Base-by-base conservation (phyloP, 2,329 filamentous ascomycete species). In the Knufia fluminis region DNA sequence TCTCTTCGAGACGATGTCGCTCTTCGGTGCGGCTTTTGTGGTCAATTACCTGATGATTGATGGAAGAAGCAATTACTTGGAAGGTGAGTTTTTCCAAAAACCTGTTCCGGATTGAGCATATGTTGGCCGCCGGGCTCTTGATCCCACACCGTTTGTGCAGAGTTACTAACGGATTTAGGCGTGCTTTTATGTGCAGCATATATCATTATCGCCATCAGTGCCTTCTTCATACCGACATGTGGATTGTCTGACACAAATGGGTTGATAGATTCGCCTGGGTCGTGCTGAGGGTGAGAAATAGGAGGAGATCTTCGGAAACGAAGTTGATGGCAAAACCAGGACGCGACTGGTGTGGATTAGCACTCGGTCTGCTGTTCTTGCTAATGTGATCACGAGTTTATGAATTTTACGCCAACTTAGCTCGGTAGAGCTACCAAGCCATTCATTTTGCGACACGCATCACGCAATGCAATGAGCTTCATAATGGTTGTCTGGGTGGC, bases 41-140 rank as follows among this genome's bases (percentile, higher is more conserved):
- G 86, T 91, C 67, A 92, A 91, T 68, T 94, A 92, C 63, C 69
- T 94, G 52, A 87, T 94, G 43, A 72, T 91, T 53, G 88, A 94
- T 61, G 87, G 87, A 9, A 78, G 88, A 64, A 88, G 83, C 64
- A 94, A 94, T 63, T 94, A 92, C 60, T 77, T 94, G 10, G 87
- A 94, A 68, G 87, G 87, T n/a, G n/a, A n/a, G n/a, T n/a, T n/a
- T n/a, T n/a, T n/a, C n/a, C n/a, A n/a, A n/a, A n/a, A n/a, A n/a
- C n/a, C n/a, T n/a, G n/a, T n/a, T n/a, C n/a, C n/a, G n/a, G n/a
- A n/a, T n/a, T n/a, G n/a, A n/a, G n/a, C n/a, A n/a, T n/a, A n/a
- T n/a, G n/a, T n/a, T n/a, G n/a, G n/a, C n/a, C n/a, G n/a, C n/a
- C n/a, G n/a, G n/a, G n/a, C n/a, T n/a, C n/a, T n/a, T n/a, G n/a